Evolutionary conservation across 179 eudicot genomes (phyloP), one percentile per base, ranked within the genome.

Genomic region (Sideroxylon spinosum): DNA sequence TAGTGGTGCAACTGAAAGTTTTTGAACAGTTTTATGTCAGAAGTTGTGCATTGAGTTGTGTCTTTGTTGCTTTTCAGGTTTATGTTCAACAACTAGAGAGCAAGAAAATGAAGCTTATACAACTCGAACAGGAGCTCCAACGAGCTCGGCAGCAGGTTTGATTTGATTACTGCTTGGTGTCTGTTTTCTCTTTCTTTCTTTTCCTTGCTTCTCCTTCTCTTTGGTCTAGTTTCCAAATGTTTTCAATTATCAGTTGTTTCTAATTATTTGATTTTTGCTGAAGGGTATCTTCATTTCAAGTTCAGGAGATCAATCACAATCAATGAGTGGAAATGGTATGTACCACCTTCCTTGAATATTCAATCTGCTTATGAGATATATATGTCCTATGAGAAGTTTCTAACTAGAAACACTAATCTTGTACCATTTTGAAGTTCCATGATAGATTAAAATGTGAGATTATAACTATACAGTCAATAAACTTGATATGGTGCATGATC

Each of bases 41-140:
- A 37, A 37, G 44, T 37, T 37, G 3, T 37, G 44, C 3, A 37
- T 37, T 37, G 44, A 37, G 44, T 37, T 37, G 44, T 37, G 44
- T 3, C 44, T 37, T 37, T 37, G 3, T 37, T 37, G 44, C 44
- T 1, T 37, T 37, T 37, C 44, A 94, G 98, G 98, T 97, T 5
- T 94, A 94, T 79, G 95, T 94, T 46, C 98, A 94, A 76, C 98
- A 94, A 89, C 85, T 94, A 64, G 98, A 94, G 80, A 94, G 88
- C 85, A 92, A 97, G 77, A 88, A 97, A 73, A 78, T 94, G 82
- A 94, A 94, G 85, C 83, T 94, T 72, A 88, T 93, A 53, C 95
- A 94, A 82, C 94, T 94, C 23, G 98, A 92, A 86, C 98, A 94
- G 85, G 98, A 94, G 79, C 93, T 94, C 75, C 98, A 94, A 78